Conservation (phyloP, 2,329 filamentous ascomycete species). For the Paraphoma chrysanthemicola region DNA sequence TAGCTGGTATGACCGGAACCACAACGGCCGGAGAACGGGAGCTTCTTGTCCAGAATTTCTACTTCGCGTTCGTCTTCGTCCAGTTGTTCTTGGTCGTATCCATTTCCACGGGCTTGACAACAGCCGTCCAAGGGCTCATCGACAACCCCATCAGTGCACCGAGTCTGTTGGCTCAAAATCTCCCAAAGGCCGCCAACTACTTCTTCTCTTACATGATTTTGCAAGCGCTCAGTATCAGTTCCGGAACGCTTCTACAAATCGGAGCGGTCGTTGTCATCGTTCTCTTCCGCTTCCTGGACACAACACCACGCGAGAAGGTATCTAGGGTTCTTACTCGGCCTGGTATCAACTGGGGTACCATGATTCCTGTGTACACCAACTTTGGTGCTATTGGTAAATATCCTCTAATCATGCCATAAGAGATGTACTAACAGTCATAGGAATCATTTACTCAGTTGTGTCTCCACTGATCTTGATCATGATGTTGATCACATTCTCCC, state of each 20-base stretch:
- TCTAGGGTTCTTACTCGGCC: constrained; percentile 78
- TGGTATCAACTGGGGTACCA: constrained; percentile 85
- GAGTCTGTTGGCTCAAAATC: constrained; percentile 73
- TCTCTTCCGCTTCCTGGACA: constrained; percentile 80
- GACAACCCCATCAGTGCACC: constrained; percentile 73
- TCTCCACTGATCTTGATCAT: constrained; percentile 91
- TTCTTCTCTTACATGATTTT: constrained; percentile 99
- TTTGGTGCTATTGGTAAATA: constrained; percentile 82
- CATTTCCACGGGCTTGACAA: constrained; percentile 76
- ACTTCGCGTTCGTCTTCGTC: constrained; percentile 92
- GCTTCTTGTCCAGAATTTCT: constrained; percentile 88
- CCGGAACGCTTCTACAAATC: constrained; percentile 85
- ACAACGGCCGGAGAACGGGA: constrained; percentile 82
- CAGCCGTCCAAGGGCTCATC: constrained; percentile 69
- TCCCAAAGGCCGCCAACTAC: constrained; percentile 90
- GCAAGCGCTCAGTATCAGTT: constrained; percentile 88
- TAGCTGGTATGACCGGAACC: constrained; percentile 77
- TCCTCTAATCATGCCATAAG: not conserved
- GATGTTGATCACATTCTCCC: constrained; percentile 86
- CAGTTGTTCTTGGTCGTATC: constrained; percentile 95
- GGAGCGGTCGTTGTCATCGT: constrained; percentile 80
- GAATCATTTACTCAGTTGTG: constrained; percentile 85
- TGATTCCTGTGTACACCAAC: constrained; percentile 97
- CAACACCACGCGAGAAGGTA: constrained; percentile 84
- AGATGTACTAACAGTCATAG: constrained; percentile 35